Evolutionary conservation across 805 yeast species (phyloP).

Genomic region (Ogataea pignaliae): DNA sequence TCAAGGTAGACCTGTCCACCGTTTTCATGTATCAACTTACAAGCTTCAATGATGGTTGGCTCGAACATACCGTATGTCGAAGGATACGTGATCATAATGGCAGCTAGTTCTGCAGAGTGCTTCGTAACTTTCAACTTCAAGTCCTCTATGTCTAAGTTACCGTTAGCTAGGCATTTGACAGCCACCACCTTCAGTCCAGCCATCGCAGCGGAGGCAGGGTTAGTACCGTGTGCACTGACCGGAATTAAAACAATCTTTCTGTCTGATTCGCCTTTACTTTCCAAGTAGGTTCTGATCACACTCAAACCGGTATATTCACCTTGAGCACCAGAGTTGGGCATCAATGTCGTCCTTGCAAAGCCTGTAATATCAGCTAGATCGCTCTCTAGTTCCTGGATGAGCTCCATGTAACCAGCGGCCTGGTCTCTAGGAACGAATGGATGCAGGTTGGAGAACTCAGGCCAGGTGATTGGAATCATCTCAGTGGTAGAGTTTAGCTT

Average conservation of each 20-base stretch:
- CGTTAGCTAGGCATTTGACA: constrained; percentile 79
- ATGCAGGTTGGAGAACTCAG: constrained; percentile 82
- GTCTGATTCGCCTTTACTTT: constrained; percentile 61
- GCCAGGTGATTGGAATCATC: constrained; percentile 93
- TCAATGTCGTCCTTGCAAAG: constrained; percentile 81
- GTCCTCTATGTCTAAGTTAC: constrained; percentile 81
- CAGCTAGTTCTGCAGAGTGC: constrained; percentile 70
- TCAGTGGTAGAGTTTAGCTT: constrained; percentile 92
- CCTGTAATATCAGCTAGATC: constrained; percentile 94
- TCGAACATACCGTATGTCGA: constrained; percentile 96
- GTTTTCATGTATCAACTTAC: constrained; percentile 72
- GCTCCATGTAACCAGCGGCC: constrained; percentile 78
- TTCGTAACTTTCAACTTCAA: constrained; percentile 66
- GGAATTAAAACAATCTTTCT: constrained; percentile 92
- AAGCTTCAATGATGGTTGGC: constrained; percentile 81
- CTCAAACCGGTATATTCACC: constrained; percentile 96
- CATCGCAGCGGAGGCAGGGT: constrained; percentile 98
- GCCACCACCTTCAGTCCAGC: constrained; percentile 92
- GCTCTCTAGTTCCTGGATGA: constrained; percentile 69
- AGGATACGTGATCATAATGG: constrained; percentile 95
- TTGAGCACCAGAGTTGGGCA: constrained; percentile 98
- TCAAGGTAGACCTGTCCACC: constrained; percentile 98
- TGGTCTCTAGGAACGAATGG: constrained; percentile 91
- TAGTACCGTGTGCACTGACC: constrained; percentile 96
- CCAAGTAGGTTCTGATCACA: constrained; percentile 74